Evolutionary conservation across 768 basidiomycete species (phyloP).

Genomic region (Kwoniella pini): DNA sequence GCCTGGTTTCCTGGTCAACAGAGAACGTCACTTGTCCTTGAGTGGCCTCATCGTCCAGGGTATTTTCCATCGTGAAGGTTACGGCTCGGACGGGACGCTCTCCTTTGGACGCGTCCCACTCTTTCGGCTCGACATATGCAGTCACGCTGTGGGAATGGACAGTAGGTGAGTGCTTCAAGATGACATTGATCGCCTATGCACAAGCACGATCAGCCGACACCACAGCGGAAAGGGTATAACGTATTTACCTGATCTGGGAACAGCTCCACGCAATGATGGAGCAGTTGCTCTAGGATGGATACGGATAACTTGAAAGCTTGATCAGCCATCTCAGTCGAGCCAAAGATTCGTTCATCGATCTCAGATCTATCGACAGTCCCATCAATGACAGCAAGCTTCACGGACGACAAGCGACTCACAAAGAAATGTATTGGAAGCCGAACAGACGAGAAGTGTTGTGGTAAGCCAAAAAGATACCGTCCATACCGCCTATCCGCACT

Average conservation of each 20-base stretch:
- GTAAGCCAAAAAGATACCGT: conserved; percentile 67
- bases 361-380: conserved; percentile 58
- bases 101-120: conserved; percentile 25
- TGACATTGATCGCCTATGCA: conserved; percentile 4
- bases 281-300: conserved; percentile 66
- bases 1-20: conserved; percentile 24
- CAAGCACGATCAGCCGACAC: not conserved
- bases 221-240: not conserved
- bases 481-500: conserved; percentile 95
- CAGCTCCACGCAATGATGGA: conserved; percentile 62
- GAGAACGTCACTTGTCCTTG: conserved; percentile 56
- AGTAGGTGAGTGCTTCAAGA: conserved; percentile 66
- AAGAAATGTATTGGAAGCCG: conserved; percentile 89
- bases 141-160: conserved; percentile 69
- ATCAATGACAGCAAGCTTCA: not conserved
- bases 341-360: conserved; percentile 82
- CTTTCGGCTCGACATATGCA: conserved; percentile 68
- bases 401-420: conserved; percentile 50
- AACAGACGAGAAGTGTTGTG: conserved; percentile 79
- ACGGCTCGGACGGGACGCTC: conserved; percentile 50
- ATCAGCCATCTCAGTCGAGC: conserved; percentile 64
- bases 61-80: conserved; percentile 60
- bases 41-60: conserved; percentile 56
- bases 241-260: conserved; percentile 68
- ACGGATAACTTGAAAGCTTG: conserved; percentile 76